Evolutionary conservation across 2,329 filamentous ascomycete genomes (phyloP), one percentile per base, ranked within the genome.

Genomic region (Pseudogymnoascus sp.): DNA sequence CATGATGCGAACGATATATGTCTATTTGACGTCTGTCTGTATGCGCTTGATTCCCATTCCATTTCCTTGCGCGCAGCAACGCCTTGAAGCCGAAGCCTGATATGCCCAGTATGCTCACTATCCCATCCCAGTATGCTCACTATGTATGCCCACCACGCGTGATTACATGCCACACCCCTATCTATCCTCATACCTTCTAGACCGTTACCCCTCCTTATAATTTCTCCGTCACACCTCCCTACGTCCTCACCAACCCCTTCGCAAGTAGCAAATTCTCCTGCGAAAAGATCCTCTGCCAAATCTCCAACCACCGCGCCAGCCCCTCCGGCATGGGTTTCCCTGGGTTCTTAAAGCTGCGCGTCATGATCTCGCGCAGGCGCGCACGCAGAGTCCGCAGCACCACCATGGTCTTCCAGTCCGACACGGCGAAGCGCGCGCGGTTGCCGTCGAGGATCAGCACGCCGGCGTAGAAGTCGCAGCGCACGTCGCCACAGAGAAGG

Each of bases 331-430:
- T 80, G 28, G 84, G 71, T 67, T 84, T 86, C 9, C 85, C 85
- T 0, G 85, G 85, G 66, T 79, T 82, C 74, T 85, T 88, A 77
- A 95, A 92, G 22, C 84, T 82, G 30, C 83, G 81, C 0, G 84
- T 84, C 55, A 96, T 79, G 41, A 95, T 83, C 67, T 96, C 91
- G 66, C 88, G 85, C 16, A 96, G 78, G 25, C 89, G 83, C 1
- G 80, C 78, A 19, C 91, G 84, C 61, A 97, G 78, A 5, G 86
- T 84, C 75, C 97, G 97, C 70, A 99, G 78, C n/a, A 89, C 92
- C 36, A 96, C 83, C 81, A 94, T 87, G 0, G 88, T 88, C 76
- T 92, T 95, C 92, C 93, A 97, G 72, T 96, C 90, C 4, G 86
- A 83, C 0, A 95, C 83, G 22, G 88, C 84, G 72, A 97, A 96